These are phyloP conservation scores for Cystobasidium tubakii DNA, from an alignment of 768 basidiomycete genomes.

Conservation along the genomic window DNA sequence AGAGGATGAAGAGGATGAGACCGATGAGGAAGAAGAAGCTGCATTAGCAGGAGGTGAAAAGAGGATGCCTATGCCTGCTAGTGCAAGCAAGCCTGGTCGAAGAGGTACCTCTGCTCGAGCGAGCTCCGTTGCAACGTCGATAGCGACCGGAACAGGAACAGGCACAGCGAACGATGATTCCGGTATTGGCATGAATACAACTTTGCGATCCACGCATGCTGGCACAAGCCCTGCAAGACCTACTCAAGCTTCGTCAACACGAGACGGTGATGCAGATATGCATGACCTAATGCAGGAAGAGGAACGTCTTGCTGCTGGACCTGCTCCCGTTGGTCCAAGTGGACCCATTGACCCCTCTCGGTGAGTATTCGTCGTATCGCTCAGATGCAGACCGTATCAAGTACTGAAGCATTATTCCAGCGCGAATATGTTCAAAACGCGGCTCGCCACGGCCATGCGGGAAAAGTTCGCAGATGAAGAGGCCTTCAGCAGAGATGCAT, in stretches of 20 bases:
- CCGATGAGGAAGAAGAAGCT: conserved; percentile 61
- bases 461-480: conserved; percentile 68
- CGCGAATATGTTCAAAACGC: conserved; percentile 70
- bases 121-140: conserved; percentile 11
- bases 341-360: background rate
- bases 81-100: background rate
- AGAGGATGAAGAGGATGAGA: conserved; percentile 64
- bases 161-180: conserved; percentile 10
- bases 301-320: conserved; percentile 33
- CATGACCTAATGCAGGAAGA: conserved; percentile 36
- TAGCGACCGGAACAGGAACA: background rate
- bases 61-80: conserved; percentile 43
- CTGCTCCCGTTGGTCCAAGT: background rate
- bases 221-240: background rate
- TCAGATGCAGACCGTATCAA: no score
- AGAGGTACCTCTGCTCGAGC: background rate
- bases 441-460: conserved; percentile 66
- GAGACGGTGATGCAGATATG: conserved; percentile 25
- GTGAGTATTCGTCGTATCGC: background rate
- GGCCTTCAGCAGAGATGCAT: conserved; percentile 62
- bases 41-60: conserved; percentile 49
- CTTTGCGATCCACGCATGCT: conserved; percentile 12
- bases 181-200: conserved; percentile 37
- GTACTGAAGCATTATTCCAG: conserved; percentile 50
- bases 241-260: conserved; percentile 12